phyloP scores from a whole-genome alignment of 1,139 yeast genomes.

The Sugiyamaella grinbergsii region DNA sequence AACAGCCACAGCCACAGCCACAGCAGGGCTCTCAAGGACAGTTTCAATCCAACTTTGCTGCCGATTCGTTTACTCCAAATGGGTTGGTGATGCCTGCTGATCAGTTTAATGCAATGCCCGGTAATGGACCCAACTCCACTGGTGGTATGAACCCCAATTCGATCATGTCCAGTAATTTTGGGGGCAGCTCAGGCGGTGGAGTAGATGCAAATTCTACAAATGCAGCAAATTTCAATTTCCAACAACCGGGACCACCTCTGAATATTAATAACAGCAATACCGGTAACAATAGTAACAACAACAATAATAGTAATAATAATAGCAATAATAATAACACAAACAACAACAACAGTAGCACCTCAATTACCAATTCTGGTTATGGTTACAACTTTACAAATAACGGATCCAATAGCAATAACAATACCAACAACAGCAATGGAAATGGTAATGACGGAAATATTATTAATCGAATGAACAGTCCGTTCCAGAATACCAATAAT shows the following conservation, averaged over 20 bases:
- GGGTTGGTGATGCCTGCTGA: constrained; percentile 10
- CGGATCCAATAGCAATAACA: constrained; percentile 1
- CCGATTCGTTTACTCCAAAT: constrained; percentile 11
- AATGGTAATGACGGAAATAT: background rate
- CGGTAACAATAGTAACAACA: background rate
- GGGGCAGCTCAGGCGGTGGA: constrained; percentile 4
- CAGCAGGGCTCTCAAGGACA: constrained; percentile 6
- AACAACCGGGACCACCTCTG: background rate
- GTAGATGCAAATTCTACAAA: no score
- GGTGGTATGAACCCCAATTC: background rate
- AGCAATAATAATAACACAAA: no score
- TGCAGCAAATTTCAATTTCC: constrained; percentile 14
- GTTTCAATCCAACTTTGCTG: constrained; percentile 7
- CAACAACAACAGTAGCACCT: no score
- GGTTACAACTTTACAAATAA: background rate
- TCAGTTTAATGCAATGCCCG: constrained; percentile 11
- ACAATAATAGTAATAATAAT: no score
- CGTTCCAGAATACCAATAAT: constrained; percentile 1
- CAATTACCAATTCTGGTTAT: constrained; percentile 6
- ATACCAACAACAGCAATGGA: constrained; percentile 2
- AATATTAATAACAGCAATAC: background rate
- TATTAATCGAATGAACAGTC: constrained; percentile 3
- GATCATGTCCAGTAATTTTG: background rate
- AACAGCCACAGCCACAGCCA: constrained; percentile 19
- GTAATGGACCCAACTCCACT: background rate